phyloP scores from a whole-genome alignment of 345 rosid genomes.

The Salix caprea region DNA sequence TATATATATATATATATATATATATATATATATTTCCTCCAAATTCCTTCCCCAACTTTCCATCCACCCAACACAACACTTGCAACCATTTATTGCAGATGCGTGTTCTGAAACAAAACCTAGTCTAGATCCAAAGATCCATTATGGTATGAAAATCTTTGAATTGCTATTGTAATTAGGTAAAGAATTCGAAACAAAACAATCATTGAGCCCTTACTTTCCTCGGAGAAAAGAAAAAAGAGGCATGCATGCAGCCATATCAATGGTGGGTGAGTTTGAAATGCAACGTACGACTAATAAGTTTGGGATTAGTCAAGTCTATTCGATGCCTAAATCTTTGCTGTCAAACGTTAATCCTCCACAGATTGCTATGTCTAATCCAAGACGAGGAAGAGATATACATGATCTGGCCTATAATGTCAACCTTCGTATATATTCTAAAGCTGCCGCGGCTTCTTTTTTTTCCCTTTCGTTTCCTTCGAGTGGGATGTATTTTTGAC shows the following conservation, averaged over 20 bases:
- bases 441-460: too few relatives aligned
- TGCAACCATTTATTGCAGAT: too few relatives aligned
- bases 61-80: background rate
- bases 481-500: background rate
- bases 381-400: background rate
- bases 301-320: background rate
- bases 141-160: background rate
- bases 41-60: background rate
- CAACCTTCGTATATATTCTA: background rate
- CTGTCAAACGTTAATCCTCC: background rate
- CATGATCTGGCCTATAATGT: background rate
- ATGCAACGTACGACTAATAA: background rate
- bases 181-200: background rate
- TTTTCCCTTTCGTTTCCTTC: background rate
- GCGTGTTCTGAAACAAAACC: background rate
- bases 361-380: background rate
- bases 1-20: too few relatives aligned
- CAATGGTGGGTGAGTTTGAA: background rate
- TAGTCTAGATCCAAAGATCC: background rate
- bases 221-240: background rate
- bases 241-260: background rate
- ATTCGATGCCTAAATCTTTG: background rate
- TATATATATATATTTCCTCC: background rate
- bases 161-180: too few relatives aligned
- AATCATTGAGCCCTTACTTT: background rate